A percentile compares a stretch with the other conserved stretches of the same genome.
Evolutionary conservation across 75 land plant genomes (phyloP).

Genomic region (Cryptomeria japonica): DNA sequence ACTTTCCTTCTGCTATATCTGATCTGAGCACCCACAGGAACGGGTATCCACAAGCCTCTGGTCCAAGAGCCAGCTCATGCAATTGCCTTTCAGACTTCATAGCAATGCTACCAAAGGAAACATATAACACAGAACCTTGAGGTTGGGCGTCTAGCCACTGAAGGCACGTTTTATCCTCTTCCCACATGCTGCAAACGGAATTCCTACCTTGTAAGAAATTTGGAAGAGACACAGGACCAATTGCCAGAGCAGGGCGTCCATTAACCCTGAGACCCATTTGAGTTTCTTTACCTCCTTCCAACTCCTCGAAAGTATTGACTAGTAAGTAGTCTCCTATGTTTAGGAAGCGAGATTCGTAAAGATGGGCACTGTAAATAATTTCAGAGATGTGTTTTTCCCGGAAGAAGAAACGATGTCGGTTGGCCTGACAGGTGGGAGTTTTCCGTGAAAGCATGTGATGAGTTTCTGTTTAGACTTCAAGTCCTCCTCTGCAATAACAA

Average conservation of each 20-base stretch:
- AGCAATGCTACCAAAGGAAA: constrained; percentile 19
- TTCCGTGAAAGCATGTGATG: neutral
- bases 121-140: constrained; percentile 9
- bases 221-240: neutral
- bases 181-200: constrained; percentile 10
- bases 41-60: neutral
- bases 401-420: neutral
- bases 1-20: neutral
- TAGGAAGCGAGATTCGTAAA: neutral
- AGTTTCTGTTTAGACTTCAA: neutral
- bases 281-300: neutral
- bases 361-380: neutral
- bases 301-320: constrained; percentile 8
- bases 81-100: constrained; percentile 1
- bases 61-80: constrained; percentile 9
- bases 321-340: neutral
- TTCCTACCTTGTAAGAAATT: neutral
- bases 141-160: constrained; percentile 16
- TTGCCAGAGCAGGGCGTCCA: neutral
- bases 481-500: neutral
- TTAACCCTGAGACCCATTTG: neutral
- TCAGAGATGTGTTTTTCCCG: neutral
- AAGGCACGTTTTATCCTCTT: constrained; percentile 21
- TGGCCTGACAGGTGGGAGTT: neutral
- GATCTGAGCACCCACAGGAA: constrained; percentile 25